Percentiles rank a stretch among this genome's conserved stretches.
Conservation (phyloP, 108 stramenopile species). For the Nannochloropsis gaditana region DNA sequence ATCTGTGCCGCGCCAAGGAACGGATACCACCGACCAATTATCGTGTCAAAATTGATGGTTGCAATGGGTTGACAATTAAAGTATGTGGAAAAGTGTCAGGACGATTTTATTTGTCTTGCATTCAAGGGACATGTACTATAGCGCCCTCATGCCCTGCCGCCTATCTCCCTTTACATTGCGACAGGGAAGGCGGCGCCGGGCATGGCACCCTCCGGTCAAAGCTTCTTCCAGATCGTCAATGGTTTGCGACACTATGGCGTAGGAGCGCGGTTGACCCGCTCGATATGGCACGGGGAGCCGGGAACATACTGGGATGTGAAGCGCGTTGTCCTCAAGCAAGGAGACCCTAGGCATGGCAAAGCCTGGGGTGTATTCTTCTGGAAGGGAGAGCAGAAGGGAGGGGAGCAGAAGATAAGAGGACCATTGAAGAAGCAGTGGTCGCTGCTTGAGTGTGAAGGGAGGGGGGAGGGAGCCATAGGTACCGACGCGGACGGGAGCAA, state of each 20-base stretch:
- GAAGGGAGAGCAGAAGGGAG: constrained; percentile 7
- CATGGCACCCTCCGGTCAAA: neutral
- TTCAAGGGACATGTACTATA: too few relatives aligned
- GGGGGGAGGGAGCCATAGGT: too few relatives aligned
- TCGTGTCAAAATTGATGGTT: too few relatives aligned
- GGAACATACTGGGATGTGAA: constrained; percentile 2
- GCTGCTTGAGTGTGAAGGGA: neutral
- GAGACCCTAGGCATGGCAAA: neutral
- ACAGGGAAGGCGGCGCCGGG: too few relatives aligned
- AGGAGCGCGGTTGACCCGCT: neutral
- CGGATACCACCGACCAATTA: too few relatives aligned
- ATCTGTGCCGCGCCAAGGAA: too few relatives aligned
- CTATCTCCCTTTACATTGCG: too few relatives aligned
- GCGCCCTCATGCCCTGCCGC: too few relatives aligned
- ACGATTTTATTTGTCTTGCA: too few relatives aligned
- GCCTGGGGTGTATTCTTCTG: constrained; percentile 9
- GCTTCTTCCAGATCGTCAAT: neutral
- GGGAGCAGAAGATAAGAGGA: neutral
- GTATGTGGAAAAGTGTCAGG: too few relatives aligned
- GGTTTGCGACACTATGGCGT: constrained; percentile 19
- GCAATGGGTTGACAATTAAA: too few relatives aligned
- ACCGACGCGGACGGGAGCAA: too few relatives aligned
- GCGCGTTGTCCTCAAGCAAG: constrained; percentile 1
- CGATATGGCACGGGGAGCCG: neutral
- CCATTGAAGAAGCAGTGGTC: constrained; percentile 17